Conservation (phyloP, 306 rosid species). For the Cucurbita pepo region DNA sequence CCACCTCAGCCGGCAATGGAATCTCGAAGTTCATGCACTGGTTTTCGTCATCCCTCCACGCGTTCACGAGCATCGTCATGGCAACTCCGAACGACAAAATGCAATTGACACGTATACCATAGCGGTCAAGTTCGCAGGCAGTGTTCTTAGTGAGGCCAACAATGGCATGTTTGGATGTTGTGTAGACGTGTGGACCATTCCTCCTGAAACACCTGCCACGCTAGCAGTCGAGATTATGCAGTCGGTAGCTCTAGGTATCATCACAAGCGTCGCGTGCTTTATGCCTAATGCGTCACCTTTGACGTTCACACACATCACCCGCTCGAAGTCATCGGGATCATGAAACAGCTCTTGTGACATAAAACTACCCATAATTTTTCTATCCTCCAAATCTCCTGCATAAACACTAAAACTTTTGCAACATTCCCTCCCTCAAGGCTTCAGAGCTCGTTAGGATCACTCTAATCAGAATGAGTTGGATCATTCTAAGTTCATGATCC, state of each 20-base stretch:
- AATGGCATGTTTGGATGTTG: slow-evolving; percentile 85
- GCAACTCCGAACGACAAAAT: slow-evolving; percentile 90
- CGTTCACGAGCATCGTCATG: slow-evolving; percentile 67
- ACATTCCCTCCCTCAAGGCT: too few relatives aligned
- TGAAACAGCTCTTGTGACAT: too few relatives aligned
- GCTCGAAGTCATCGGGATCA: slow-evolving; percentile 50
- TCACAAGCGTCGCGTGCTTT: slow-evolving; percentile 66
- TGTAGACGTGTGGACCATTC: slow-evolving; percentile 75
- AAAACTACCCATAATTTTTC: too few relatives aligned
- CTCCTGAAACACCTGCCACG: slow-evolving; percentile 65
- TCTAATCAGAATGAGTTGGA: too few relatives aligned
- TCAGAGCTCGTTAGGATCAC: too few relatives aligned
- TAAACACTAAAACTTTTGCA: too few relatives aligned
- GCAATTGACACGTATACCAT: slow-evolving; percentile 68
- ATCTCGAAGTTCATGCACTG: slow-evolving; percentile 19
- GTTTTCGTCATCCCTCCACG: slow-evolving; percentile 33
- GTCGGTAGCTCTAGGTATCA: slow-evolving; percentile 48
- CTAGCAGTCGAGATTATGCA: slow-evolving; percentile 63
- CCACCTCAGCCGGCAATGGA: slow-evolving; percentile 39
- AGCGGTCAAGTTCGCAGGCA: slow-evolving; percentile 56
- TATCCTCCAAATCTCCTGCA: too few relatives aligned
- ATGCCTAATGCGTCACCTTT: slow-evolving; percentile 66
- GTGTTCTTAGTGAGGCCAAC: slow-evolving; percentile 73
- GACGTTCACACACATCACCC: slow-evolving; percentile 65
- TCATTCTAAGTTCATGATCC: too few relatives aligned